Evolutionary conservation across 148 eudicot genomes (phyloP).

Genomic region (Cornus kousa): DNA sequence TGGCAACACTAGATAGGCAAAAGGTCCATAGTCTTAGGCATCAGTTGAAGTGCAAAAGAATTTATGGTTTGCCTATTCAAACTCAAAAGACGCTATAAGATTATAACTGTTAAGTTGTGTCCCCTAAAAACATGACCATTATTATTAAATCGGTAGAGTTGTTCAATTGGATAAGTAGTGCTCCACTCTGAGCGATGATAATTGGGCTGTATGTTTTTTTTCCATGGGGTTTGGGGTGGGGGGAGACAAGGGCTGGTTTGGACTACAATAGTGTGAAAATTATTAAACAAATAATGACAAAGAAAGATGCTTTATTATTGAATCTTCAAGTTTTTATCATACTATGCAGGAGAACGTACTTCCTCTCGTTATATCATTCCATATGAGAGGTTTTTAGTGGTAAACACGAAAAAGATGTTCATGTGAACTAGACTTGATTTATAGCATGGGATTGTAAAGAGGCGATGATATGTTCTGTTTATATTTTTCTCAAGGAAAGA

Average conservation of each 20-base stretch:
- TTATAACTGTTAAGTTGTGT: background rate
- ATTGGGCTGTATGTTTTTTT: background rate
- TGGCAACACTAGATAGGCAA: background rate
- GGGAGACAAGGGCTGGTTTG: background rate
- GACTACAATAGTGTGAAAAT: too few relatives aligned
- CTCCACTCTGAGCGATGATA: background rate
- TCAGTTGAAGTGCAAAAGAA: background rate
- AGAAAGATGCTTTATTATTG: background rate
- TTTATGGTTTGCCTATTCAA: background rate
- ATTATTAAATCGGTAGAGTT: too few relatives aligned
- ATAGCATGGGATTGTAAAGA: too few relatives aligned
- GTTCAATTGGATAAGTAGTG: background rate
- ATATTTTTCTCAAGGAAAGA: too few relatives aligned
- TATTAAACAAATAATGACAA: background rate
- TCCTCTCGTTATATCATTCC: background rate
- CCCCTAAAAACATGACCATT: too few relatives aligned
- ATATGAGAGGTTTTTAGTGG: too few relatives aligned
- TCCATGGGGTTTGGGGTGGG: background rate
- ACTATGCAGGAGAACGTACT: background rate
- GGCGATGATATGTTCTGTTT: too few relatives aligned
- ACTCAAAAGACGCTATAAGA: background rate
- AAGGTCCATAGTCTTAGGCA: background rate
- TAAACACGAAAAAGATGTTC: too few relatives aligned
- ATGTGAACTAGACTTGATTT: too few relatives aligned
- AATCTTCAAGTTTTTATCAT: background rate